These are phyloP conservation scores for Cryptosporidium tyzzeri DNA, from an alignment of 169 alveolate genomes.

Conservation along the genomic window DNA sequence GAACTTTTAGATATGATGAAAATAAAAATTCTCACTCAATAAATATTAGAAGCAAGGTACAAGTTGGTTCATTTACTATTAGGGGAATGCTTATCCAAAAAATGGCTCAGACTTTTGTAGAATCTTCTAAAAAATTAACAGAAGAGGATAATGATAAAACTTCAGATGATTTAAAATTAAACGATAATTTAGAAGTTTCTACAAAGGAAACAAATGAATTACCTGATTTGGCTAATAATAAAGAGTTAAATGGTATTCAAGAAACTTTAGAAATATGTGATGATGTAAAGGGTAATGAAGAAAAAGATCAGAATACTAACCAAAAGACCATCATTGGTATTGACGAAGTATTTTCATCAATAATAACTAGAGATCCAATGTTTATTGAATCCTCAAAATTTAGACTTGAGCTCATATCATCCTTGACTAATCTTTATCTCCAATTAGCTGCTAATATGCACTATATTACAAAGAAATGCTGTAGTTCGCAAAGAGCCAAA, in stretches of 20 bases:
- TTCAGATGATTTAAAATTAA: not conserved
- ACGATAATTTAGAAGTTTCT: not conserved
- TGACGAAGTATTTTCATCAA: slow-evolving; percentile 46
- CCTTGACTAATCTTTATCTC: slow-evolving; percentile 26
- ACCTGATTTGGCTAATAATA: not conserved
- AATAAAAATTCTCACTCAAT: not conserved
- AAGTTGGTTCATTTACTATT: slow-evolving; percentile 17
- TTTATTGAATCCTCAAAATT: slow-evolving; percentile 50
- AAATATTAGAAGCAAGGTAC: not conserved
- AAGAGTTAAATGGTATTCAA: not conserved
- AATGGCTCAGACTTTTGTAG: slow-evolving; percentile 32
- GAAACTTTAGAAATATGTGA: not conserved
- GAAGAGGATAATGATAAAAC: not conserved
- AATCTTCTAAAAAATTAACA: not conserved
- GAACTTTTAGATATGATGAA: not conserved
- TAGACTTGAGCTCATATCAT: slow-evolving; percentile 28
- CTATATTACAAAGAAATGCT: slow-evolving; percentile 58
- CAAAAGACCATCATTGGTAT: slow-evolving; percentile 3
- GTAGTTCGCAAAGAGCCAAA: slow-evolving; percentile 51
- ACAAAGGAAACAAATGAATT: not conserved
- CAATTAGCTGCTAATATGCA: slow-evolving; percentile 74
- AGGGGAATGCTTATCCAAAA: slow-evolving; percentile 48
- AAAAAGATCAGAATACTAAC: not conserved
- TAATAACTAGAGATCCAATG: slow-evolving; percentile 50
- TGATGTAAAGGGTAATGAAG: not conserved